Evolutionary conservation across 2,329 filamentous ascomycete species (phyloP).

Genomic region (Fusarium metavorans): DNA sequence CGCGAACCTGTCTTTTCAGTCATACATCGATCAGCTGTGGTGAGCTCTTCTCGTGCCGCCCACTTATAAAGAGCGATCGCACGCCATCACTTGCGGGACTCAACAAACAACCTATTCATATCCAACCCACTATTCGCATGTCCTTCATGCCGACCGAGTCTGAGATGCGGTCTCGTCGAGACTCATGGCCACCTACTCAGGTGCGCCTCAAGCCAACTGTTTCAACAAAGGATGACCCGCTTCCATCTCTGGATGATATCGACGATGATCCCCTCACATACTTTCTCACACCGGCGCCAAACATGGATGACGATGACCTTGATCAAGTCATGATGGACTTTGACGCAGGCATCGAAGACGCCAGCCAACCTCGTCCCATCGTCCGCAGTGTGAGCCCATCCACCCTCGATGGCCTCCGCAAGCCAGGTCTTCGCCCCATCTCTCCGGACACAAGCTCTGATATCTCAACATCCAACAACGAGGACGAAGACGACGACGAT

Average conservation of each 20-base stretch:
- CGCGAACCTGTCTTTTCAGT: slow-evolving; percentile 26
- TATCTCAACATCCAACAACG: slow-evolving; percentile 59
- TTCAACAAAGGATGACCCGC: slow-evolving; percentile 54
- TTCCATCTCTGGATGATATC: slow-evolving; percentile 61
- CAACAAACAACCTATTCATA: slow-evolving; percentile 10
- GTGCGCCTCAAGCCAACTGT: slow-evolving; percentile 58
- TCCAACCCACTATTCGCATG: slow-evolving; percentile 7
- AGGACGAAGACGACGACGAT: slow-evolving; percentile 61
- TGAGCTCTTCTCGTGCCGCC: slow-evolving; percentile 14
- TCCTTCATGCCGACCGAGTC: slow-evolving; percentile 52
- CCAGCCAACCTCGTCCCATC: slow-evolving; percentile 57
- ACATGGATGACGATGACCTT: slow-evolving; percentile 55
- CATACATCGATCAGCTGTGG: slow-evolving; percentile 27
- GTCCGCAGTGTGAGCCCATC: slow-evolving; percentile 69
- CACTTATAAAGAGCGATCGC: slow-evolving; percentile 27
- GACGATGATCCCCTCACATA: slow-evolving; percentile 67
- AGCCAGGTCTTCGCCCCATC: slow-evolving; percentile 48
- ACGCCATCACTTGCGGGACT: slow-evolving; percentile 11
- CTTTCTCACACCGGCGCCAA: slow-evolving; percentile 65
- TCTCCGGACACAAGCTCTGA: slow-evolving; percentile 48
- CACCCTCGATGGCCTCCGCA: slow-evolving; percentile 64
- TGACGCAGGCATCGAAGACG: slow-evolving; percentile 69
- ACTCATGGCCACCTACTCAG: slow-evolving; percentile 66
- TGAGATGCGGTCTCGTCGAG: slow-evolving; percentile 52
- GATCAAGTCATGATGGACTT: slow-evolving; percentile 63